Base-by-base conservation (phyloP, 148 eudicot species). In the Tetragonia tetragonoides region DNA sequence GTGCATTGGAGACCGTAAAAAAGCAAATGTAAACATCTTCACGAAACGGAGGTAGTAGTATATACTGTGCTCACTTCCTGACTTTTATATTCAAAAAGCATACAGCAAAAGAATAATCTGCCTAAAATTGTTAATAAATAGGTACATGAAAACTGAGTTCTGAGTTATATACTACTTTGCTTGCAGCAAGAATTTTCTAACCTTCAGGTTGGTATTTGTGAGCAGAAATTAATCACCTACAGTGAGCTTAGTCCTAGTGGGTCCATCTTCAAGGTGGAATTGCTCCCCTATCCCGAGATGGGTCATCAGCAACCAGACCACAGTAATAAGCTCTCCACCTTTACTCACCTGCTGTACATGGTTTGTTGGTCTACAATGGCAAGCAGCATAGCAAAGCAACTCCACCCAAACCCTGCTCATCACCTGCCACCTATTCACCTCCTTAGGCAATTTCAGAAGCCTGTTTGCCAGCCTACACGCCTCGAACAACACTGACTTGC, bases 221-320 rank as follows among this genome's bases (percentile, higher is more conserved):
- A 28, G 34, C 34, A 28, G 34, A 28, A 28, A 28, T 28, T 28
- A 28, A 28, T 54, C 59, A 54, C 15, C 59, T 14, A 78, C 82
- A 39, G 79, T 59, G 17, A 83, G 77, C 44, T 71, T 83, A 3
- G 82, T 74, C 66, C 85, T 41, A 0, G 77, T 74, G 40, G 81
- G 76, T 34, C 85, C 85, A 14, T 80, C 68, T 15, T 79, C 76
- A 18, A 76, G 74, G 23, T 77, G 74, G 42, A 84, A 84, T 18
- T 74, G 83, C 53, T 84, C 81, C 28, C 79, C 83, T 51, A 84
- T 73, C 1, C 81, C 84, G 57, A 84, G 69, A 74, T 84, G 81
- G 0, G 73, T 54, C 84, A 80, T 80, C 63, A 84, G 28, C 34
- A 84, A 47, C 83, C 86, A 81, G 11, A 84, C 83, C 23, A 74